These are phyloP conservation scores for Teunomyces barrocoloradensis DNA, from an alignment of 805 yeast genomes.

Conservation along the genomic window DNA sequence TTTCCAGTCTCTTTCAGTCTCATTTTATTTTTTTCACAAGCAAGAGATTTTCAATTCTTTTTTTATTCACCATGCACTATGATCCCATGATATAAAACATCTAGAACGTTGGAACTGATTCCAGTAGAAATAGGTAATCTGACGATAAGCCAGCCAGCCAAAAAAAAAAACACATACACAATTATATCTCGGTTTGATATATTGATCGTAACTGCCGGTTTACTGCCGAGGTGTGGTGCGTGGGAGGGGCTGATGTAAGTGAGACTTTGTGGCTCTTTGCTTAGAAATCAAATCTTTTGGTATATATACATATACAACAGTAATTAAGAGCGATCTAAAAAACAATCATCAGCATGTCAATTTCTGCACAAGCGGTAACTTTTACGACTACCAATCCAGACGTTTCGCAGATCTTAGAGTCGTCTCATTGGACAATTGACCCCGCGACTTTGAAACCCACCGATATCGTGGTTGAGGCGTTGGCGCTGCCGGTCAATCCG, in stretches of 20 bases:
- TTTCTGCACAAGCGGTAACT: constrained; percentile 26
- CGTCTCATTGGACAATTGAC: constrained; percentile 22
- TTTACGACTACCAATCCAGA: constrained; percentile 20
- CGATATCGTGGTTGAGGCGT: constrained; percentile 59
- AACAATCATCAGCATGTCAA: constrained; percentile 8
- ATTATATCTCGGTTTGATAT: too few species aligned
- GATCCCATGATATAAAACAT: not conserved
- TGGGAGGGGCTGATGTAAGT: too few species aligned
- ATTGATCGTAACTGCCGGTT: too few species aligned
- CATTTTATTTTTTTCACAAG: not conserved
- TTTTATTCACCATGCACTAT: not conserved
- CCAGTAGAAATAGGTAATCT: too few species aligned
- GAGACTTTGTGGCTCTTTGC: not conserved
- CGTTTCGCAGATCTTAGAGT: constrained; percentile 16
- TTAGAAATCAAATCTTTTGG: not conserved
- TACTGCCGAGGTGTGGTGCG: too few species aligned
- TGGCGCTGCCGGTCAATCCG: constrained; percentile 88
- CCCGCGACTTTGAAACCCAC: constrained; percentile 15
- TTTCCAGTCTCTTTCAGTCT: too few species aligned
- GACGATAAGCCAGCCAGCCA: too few species aligned
- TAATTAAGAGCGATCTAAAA: too few species aligned
- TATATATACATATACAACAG: too few species aligned
- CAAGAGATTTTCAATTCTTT: not conserved
- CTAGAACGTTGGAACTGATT: not conserved
- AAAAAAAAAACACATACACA: too few species aligned